Base-by-base conservation (phyloP, 129 eudicot genomes). In the Kitagawia praeruptora region DNA sequence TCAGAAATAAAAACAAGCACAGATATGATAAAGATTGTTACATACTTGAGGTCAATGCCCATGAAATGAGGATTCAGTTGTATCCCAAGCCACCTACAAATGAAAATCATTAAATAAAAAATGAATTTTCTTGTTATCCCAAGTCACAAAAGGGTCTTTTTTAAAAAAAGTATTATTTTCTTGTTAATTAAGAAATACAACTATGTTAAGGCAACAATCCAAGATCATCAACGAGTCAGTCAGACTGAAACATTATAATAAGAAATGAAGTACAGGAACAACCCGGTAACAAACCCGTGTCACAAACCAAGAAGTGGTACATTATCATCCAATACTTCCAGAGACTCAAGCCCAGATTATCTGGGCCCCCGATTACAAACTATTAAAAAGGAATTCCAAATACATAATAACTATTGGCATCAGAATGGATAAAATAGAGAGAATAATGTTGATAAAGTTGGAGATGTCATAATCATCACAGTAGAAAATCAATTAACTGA, bases 1-100 rank as follows among this genome's bases (percentile, higher is more conserved):
- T n/a, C n/a, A n/a, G n/a, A n/a, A n/a, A n/a, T n/a, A n/a, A n/a
- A n/a, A n/a, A n/a, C n/a, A n/a, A n/a, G n/a, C n/a, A n/a, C n/a
- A n/a, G 61, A 69, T 25, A 49, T 18, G 25, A 70, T 38, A 70
- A 31, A 31, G n/a, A 40, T 38, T 69, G 28, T n/a, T 69, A 86
- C 93, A 79, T 92, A 96, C 99, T 96, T 96, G 88, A 96, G 99
- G 86, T 96, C 99, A 84, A 96, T 88, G 80, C 99, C 97, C 86
- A 91, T 80, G 85, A 96, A 87, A 71, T 84, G 89, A 78, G 99
- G 99, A 89, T 96, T 96, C 84, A 96, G 85, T 84, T 96, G 99
- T 90, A 96, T 91, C 83, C 98, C 98, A 75, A 91, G 87, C 98
- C 98, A 93, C 97, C 98, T 93, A 78, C 64, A 10, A 66, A 86